Percentiles rank a stretch among this genome's conserved stretches.
These are phyloP conservation scores for Kodamaea neixiangensis DNA, from an alignment of 805 yeast species.

Conservation along the genomic window DNA sequence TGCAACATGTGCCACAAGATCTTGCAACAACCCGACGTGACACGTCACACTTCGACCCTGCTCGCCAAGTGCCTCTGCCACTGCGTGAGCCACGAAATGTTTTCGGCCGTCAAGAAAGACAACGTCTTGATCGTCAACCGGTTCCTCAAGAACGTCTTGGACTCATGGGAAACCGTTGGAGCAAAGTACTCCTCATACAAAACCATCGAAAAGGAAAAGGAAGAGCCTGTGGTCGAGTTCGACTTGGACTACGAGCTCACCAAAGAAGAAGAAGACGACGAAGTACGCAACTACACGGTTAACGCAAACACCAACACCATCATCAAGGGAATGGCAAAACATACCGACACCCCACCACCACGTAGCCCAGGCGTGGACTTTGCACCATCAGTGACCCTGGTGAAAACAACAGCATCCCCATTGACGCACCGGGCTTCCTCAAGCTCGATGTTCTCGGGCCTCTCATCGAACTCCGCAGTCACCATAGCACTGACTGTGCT, in stretches of 20 bases:
- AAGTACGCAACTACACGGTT: conserved; percentile 15
- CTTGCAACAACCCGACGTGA: conserved; percentile 32
- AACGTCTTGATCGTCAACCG: conserved; percentile 52
- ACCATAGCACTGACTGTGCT: conserved; percentile 9
- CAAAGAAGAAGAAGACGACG: conserved; percentile 23
- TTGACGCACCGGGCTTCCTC: conserved; percentile 7
- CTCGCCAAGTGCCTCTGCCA: conserved; percentile 53
- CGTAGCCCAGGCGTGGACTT: neutral
- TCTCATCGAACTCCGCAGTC: conserved; percentile 6
- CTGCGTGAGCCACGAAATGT: conserved; percentile 53
- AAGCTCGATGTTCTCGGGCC: conserved; percentile 14
- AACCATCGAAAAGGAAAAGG: conserved; percentile 18
- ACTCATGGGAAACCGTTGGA: conserved; percentile 41
- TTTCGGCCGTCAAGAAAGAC: conserved; percentile 44
- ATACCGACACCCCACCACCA: neutral
- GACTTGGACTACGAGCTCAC: conserved; percentile 36
- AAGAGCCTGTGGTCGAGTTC: conserved; percentile 27
- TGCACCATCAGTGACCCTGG: neutral
- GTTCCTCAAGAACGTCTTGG: conserved; percentile 53
- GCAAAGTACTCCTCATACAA: conserved; percentile 10
- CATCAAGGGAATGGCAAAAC: conserved; percentile 4
- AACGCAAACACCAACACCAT: neutral
- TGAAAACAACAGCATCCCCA: neutral
- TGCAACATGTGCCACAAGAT: conserved; percentile 40
- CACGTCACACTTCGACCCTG: conserved; percentile 45